Conservation (phyloP, 208 protist genomes). For the Crithidia thermophila region DNA sequence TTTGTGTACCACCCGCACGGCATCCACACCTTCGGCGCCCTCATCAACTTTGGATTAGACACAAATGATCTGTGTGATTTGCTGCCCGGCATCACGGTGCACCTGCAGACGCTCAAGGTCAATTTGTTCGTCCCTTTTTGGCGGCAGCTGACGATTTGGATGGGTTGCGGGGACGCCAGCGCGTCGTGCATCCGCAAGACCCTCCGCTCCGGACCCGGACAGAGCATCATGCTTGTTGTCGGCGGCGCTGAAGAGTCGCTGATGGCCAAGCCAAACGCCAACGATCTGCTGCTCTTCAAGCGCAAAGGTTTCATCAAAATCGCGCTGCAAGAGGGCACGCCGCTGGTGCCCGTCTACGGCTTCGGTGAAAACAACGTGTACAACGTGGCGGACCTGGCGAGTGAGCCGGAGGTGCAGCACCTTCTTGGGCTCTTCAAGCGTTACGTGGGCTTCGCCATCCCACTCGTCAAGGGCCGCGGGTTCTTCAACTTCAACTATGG, state of each 20-base stretch:
- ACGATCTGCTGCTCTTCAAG: constrained; percentile 70
- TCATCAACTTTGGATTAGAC: constrained; percentile 76
- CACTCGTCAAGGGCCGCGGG: constrained; percentile 73
- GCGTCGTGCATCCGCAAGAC: constrained; percentile 64
- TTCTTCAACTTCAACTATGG: constrained; percentile 82
- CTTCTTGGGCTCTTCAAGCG: constrained; percentile 39
- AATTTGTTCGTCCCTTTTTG: constrained; percentile 92
- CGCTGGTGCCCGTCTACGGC: constrained; percentile 84
- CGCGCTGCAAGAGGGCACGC: constrained; percentile 74
- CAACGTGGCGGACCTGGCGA: constrained; percentile 39
- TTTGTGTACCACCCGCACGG: constrained; percentile 92
- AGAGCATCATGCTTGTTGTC: constrained; percentile 86
- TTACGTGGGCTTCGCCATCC: constrained; percentile 64
- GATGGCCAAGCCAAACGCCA: constrained; percentile 66
- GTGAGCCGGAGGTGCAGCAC: constrained; percentile 33
- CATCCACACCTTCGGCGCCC: constrained; percentile 86
- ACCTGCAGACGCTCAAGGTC: constrained; percentile 83
- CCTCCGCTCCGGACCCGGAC: constrained; percentile 67
- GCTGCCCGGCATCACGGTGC: constrained; percentile 71
- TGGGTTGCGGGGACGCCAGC: constrained; percentile 86
- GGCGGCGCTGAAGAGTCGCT: constrained; percentile 84
- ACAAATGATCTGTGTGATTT: constrained; percentile 37
- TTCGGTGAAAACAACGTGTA: constrained; percentile 92
- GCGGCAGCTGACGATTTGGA: constrained; percentile 61
- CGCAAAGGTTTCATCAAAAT: constrained; percentile 90